Percentiles rank a stretch among this genome's conserved stretches.
These are phyloP conservation scores for Ophiosphaerella herpotricha DNA, from an alignment of 2,329 filamentous ascomycete species.

Conservation along the genomic window DNA sequence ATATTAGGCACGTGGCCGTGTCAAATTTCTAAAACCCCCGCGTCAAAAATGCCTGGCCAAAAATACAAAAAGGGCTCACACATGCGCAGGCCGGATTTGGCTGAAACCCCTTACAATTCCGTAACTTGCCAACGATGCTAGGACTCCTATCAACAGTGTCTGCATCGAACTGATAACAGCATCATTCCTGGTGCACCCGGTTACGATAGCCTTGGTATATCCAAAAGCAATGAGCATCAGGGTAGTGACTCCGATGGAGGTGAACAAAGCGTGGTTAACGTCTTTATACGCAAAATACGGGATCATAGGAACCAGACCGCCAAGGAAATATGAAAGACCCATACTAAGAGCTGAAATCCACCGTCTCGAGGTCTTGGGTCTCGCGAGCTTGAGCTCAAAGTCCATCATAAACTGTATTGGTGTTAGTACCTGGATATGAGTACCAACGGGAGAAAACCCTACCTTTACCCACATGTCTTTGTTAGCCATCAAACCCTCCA, in stretches of 20 bases:
- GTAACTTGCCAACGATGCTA: not conserved
- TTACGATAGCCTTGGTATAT: conserved; percentile 50
- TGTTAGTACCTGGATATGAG: not conserved
- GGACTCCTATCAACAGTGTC: not conserved
- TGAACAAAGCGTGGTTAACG: conserved; percentile 50
- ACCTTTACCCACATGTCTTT: conserved; percentile 55
- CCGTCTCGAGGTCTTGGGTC: conserved; percentile 50
- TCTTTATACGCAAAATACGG: conserved; percentile 56
- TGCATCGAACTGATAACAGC: not conserved
- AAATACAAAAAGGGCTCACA: no score
- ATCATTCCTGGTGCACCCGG: not conserved
- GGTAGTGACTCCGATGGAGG: conserved; percentile 58
- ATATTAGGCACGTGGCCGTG: no score
- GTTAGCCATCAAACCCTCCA: conserved; percentile 56
- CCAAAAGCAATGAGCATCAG: conserved; percentile 57
- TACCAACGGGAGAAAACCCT: not conserved
- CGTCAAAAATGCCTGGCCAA: no score
- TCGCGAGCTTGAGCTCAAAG: conserved; percentile 57
- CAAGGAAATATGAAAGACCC: conserved; percentile 46
- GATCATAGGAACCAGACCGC: conserved; percentile 53
- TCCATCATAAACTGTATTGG: conserved; percentile 61
- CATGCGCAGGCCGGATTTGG: no score
- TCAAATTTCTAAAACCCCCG: no score
- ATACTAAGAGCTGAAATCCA: conserved; percentile 53
- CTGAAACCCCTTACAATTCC: not conserved